phyloP scores from a whole-genome alignment of 371 early-diverging fungal species.

The Rhizomucor pusillus region DNA sequence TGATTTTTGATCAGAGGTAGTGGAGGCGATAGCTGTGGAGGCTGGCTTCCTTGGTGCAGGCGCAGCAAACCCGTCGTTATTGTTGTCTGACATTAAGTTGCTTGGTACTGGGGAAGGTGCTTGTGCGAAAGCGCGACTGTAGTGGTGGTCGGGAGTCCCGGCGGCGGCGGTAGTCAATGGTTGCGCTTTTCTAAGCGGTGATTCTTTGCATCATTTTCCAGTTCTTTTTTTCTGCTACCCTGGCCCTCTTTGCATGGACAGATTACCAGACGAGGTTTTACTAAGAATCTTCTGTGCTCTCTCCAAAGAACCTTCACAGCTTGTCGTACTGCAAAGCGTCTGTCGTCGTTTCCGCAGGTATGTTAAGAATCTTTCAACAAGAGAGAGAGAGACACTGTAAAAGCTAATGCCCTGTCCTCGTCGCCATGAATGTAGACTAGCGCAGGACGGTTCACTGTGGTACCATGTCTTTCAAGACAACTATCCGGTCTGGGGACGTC shows the following conservation, averaged over 20 bases:
- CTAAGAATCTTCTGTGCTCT: conserved; percentile 24
- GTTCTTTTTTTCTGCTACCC: conserved; percentile 4
- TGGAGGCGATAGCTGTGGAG: too few species aligned
- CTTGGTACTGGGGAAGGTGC: too few species aligned
- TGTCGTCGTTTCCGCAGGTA: conserved; percentile 28
- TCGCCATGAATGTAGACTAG: conserved; percentile 2
- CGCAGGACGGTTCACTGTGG: conserved; percentile 30
- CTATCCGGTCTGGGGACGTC: conserved; percentile 28
- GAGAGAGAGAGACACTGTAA: background rate
- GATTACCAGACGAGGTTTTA: conserved; percentile 35
- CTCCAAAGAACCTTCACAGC: conserved; percentile 18
- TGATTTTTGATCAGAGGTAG: too few species aligned
- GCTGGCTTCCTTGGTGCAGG: conserved; percentile 16
- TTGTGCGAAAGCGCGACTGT: too few species aligned
- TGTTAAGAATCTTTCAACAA: background rate
- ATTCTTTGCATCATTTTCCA: background rate
- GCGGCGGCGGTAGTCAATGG: too few species aligned
- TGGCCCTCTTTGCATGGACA: conserved; percentile 20
- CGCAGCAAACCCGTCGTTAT: conserved; percentile 19
- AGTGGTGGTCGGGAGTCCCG: too few species aligned
- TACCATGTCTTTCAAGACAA: conserved; percentile 23
- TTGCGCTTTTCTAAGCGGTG: too few species aligned
- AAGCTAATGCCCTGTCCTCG: background rate
- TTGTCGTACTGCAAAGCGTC: conserved; percentile 20
- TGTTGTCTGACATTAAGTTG: conserved; percentile 15